Conservation (phyloP, 805 yeast species). For the Zygosaccharomyces kombuchaensis region DNA sequence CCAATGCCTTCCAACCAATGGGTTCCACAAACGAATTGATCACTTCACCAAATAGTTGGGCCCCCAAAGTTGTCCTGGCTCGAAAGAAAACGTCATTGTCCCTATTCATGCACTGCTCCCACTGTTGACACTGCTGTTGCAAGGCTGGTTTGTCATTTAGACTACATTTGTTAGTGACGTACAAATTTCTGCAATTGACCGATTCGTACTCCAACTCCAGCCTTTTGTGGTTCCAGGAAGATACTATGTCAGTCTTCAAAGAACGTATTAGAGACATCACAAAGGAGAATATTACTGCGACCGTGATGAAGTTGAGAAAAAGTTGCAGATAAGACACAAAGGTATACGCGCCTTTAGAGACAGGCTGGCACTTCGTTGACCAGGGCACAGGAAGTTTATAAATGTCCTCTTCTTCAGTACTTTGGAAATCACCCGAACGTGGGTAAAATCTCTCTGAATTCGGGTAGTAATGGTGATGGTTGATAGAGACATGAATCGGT, state of each 20-base stretch:
- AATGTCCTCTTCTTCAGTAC: conserved; percentile 25
- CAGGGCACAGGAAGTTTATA: conserved; percentile 53
- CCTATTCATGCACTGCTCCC: conserved; percentile 65
- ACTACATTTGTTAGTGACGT: conserved; percentile 53
- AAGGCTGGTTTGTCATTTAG: conserved; percentile 52
- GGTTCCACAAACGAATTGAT: conserved; percentile 65
- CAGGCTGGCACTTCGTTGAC: conserved; percentile 49
- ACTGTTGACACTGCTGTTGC: conserved; percentile 50
- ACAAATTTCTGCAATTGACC: conserved; percentile 49
- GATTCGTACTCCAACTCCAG: conserved; percentile 47
- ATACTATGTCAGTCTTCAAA: conserved; percentile 50
- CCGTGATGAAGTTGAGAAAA: conserved; percentile 45
- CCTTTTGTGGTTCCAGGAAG: conserved; percentile 46
- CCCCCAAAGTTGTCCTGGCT: conserved; percentile 55
- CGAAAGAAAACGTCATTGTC: conserved; percentile 39
- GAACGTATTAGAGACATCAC: conserved; percentile 43
- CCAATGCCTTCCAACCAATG: conserved; percentile 54
- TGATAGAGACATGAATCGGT: conserved; percentile 28
- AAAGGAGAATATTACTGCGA: conserved; percentile 43
- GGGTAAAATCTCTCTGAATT: conserved; percentile 15
- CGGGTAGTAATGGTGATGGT: conserved; percentile 27
- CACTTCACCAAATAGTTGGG: conserved; percentile 58
- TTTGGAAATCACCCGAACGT: conserved; percentile 11
- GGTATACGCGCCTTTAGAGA: conserved; percentile 50
- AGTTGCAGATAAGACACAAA: conserved; percentile 61